Conservation (phyloP, 148 eudicot genomes). For the Tetragonia tetragonoides region DNA sequence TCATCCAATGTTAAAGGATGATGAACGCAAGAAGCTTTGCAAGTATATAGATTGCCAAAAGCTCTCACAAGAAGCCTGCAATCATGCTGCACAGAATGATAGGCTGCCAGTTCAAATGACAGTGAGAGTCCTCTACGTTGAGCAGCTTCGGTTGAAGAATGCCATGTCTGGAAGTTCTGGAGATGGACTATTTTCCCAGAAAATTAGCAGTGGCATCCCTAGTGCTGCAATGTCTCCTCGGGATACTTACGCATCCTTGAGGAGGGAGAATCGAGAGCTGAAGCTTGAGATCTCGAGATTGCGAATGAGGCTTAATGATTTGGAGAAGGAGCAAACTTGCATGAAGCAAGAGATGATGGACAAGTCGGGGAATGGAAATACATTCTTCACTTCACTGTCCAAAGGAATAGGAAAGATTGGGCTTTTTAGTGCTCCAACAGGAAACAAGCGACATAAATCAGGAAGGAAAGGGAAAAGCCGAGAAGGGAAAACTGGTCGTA, state of each 20-base stretch:
- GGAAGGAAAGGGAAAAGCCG: constrained; percentile 35
- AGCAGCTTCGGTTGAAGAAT: constrained; percentile 54
- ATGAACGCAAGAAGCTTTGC: constrained; percentile 52
- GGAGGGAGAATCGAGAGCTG: constrained; percentile 74
- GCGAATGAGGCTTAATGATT: constrained; percentile 71
- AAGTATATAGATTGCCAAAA: constrained; percentile 66
- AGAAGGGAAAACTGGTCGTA: constrained; percentile 40
- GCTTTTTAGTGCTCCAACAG: constrained; percentile 40
- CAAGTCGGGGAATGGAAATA: constrained; percentile 47
- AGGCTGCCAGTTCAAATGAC: constrained; percentile 68
- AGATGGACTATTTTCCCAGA: constrained; percentile 51
- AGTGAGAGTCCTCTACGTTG: constrained; percentile 62
- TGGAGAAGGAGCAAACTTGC: constrained; percentile 67
- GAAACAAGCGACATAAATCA: constrained; percentile 41
- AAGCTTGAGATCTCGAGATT: constrained; percentile 74
- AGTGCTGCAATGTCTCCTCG: constrained; percentile 77
- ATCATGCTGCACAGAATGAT: constrained; percentile 77
- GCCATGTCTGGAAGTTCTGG: constrained; percentile 50
- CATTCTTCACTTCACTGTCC: constrained; percentile 51
- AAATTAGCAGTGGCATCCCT: constrained; percentile 54
- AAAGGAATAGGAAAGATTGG: constrained; percentile 54
- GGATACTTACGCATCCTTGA: constrained; percentile 67
- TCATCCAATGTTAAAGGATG: constrained; percentile 51
- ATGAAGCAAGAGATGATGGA: constrained; percentile 78
- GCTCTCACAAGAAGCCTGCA: constrained; percentile 75